These are phyloP conservation scores for Copromyces sp. DNA, from an alignment of 495 filamentous ascomycete genomes.

Conservation along the genomic window DNA sequence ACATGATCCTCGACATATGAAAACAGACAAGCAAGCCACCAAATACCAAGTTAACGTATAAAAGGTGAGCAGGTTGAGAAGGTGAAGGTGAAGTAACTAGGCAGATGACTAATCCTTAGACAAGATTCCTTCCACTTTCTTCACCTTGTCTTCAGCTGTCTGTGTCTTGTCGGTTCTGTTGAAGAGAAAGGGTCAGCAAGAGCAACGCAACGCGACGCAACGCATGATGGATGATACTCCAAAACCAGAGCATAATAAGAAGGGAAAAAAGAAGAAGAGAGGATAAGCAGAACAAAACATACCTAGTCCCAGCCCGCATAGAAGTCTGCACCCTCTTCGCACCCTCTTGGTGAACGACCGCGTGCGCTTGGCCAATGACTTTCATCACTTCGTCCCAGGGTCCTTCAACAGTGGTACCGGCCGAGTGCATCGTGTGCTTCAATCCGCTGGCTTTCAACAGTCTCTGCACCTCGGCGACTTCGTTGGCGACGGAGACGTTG, in stretches of 20 bases:
- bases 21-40: neutral
- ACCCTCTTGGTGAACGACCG: conserved; percentile 69
- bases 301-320: conserved; percentile 81
- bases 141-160: conserved; percentile 37
- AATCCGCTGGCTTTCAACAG: conserved; percentile 70
- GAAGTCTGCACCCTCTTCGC: conserved; percentile 78
- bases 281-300: conserved; percentile 11
- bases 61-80: neutral
- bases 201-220: neutral
- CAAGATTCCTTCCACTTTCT: conserved; percentile 34
- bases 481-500: conserved; percentile 69
- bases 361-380: conserved; percentile 85
- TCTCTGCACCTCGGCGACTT: conserved; percentile 84
- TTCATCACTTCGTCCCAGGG: conserved; percentile 83
- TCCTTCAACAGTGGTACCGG: conserved; percentile 87
- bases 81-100: neutral
- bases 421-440: conserved; percentile 80
- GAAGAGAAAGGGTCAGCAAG: neutral
- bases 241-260: neutral
- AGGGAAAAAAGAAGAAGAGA: neutral
- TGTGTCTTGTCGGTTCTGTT: conserved; percentile 39
- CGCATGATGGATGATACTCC: neutral
- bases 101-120: conserved; percentile 7
- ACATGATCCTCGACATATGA: neutral
- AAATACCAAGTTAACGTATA: too few relatives aligned